Conservation (phyloP, 2,329 filamentous ascomycete genomes). For the Fusarium sp. region DNA sequence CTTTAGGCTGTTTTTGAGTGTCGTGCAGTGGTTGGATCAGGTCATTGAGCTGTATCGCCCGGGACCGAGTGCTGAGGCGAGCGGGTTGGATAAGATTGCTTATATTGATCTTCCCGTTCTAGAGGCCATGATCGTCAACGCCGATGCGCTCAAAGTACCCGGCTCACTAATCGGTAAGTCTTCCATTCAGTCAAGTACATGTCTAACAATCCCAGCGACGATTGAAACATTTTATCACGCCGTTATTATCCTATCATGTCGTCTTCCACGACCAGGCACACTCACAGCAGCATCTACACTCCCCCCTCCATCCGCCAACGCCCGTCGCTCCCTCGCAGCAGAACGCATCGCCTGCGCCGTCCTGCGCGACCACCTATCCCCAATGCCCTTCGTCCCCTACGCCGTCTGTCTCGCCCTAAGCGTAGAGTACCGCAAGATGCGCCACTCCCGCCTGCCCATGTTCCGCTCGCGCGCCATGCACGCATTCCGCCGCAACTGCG, state of each 20-base stretch:
- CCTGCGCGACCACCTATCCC: slow-evolving; percentile 59
- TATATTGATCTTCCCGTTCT: slow-evolving; percentile 65
- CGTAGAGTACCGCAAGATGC: slow-evolving; percentile 71
- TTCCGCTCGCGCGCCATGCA: slow-evolving; percentile 65
- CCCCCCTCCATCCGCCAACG: slow-evolving; percentile 61
- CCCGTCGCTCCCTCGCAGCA: slow-evolving; percentile 65
- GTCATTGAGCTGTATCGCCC: slow-evolving; percentile 70
- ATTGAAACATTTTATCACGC: slow-evolving; percentile 72
- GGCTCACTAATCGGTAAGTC: slow-evolving; percentile 59
- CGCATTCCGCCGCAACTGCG: slow-evolving; percentile 64
- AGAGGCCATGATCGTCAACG: slow-evolving; percentile 65
- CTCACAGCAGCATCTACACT: slow-evolving; percentile 53
- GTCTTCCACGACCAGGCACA: slow-evolving; percentile 57
- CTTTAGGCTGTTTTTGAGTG: slow-evolving; percentile 65
- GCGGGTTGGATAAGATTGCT: slow-evolving; percentile 54
- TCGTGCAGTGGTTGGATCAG: slow-evolving; percentile 65
- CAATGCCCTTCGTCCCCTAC: slow-evolving; percentile 69
- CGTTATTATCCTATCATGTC: slow-evolving; percentile 69
- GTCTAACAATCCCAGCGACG: slow-evolving; percentile 56
- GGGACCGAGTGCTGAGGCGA: slow-evolving; percentile 52
- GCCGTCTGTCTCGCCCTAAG: slow-evolving; percentile 69
- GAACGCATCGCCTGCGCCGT: slow-evolving; percentile 67
- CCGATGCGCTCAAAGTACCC: slow-evolving; percentile 60
- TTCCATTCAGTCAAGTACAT: not conserved
- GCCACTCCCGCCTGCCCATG: slow-evolving; percentile 67